phyloP scores from a whole-genome alignment of 2,329 filamentous ascomycete genomes.

The Ophiostoma sp. region DNA sequence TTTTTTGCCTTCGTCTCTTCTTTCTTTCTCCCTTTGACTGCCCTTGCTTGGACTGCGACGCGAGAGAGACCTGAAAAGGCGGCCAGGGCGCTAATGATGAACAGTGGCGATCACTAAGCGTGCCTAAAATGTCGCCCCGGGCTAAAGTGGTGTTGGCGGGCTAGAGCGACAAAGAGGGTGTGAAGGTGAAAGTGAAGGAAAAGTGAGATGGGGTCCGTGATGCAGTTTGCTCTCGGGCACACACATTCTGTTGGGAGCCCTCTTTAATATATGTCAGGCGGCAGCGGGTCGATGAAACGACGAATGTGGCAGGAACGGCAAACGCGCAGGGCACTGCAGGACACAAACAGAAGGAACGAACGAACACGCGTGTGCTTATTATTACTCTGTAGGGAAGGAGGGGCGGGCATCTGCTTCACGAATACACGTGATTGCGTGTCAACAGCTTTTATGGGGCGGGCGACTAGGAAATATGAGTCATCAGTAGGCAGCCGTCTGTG shows the following conservation, averaged over 20 bases:
- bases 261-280: neutral
- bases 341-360: neutral
- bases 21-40: neutral
- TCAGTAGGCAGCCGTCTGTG: neutral
- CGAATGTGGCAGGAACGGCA: neutral
- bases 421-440: conserved; percentile 13
- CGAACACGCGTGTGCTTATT: neutral
- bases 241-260: neutral
- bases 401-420: neutral
- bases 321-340: neutral
- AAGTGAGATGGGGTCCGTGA: neutral
- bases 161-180: neutral
- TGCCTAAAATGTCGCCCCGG: conserved; percentile 6
- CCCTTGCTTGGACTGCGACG: conserved; percentile 1
- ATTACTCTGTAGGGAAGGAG: neutral
- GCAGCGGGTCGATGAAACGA: conserved; percentile 7
- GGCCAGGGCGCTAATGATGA: neutral
- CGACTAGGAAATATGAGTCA: neutral
- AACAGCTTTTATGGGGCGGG: neutral
- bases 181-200: neutral
- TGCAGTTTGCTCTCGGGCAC: neutral
- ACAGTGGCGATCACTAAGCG: neutral
- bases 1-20: neutral
- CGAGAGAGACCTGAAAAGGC: neutral
- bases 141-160: neutral